Conservation (phyloP, 495 filamentous ascomycete genomes). For the Neurospora sp. region DNA sequence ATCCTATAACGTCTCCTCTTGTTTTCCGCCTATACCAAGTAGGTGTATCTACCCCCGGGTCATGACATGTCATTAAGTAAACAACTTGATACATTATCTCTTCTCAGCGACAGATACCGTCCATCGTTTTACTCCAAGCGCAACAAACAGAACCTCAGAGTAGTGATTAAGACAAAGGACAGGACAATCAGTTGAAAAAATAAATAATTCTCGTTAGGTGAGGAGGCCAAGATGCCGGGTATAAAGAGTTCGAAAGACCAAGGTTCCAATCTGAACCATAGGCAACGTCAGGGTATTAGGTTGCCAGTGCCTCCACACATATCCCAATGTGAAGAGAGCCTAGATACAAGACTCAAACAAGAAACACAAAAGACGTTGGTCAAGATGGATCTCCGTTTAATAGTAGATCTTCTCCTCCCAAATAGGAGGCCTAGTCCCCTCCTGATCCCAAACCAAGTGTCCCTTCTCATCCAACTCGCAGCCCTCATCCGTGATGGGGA, state of each 20-base stretch:
- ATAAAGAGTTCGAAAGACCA: background rate
- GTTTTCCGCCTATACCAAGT: background rate
- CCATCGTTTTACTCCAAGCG: background rate
- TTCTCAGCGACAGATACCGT: background rate
- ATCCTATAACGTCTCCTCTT: background rate
- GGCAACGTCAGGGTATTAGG: background rate
- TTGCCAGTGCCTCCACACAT: background rate
- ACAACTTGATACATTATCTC: background rate
- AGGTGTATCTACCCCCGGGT: background rate
- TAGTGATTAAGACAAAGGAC: background rate
- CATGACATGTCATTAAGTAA: background rate
- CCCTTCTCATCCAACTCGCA: conserved; percentile 73
- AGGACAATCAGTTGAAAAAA: background rate
- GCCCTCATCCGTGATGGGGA: conserved; percentile 76
- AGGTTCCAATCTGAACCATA: background rate
- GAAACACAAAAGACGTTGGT: background rate
- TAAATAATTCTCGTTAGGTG: background rate
- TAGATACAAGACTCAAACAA: background rate
- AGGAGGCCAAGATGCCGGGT: background rate
- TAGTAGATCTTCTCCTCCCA: conserved; percentile 62
- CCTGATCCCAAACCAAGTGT: conserved; percentile 64
- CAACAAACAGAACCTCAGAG: background rate
- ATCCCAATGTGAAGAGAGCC: background rate
- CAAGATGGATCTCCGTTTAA: conserved; percentile 13
- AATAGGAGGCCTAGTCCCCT: conserved; percentile 64